Base-by-base conservation (phyloP, 75 land plant genomes). In the Sequoiadendron giganteum region DNA sequence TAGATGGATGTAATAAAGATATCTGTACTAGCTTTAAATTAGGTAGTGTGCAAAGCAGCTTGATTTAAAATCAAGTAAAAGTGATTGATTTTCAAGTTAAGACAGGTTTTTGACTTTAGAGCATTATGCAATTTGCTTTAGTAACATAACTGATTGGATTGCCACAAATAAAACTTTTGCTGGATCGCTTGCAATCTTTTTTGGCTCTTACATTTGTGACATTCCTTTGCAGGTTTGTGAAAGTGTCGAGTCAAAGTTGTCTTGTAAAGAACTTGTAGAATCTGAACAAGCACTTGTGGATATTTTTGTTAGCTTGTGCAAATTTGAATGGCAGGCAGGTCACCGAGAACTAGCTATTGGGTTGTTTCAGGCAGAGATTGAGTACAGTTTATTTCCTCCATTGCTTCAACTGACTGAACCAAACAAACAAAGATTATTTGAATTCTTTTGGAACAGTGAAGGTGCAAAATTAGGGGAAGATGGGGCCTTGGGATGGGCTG, bases 291-390 rank as follows among this genome's bases (percentile, higher is more conserved):
- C 95, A 87, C 86, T 98, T 83, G 93, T 98, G 79, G 93, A 97
- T 87, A 90, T 97, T 82, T 96, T 98, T 90, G 85, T 95, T 61
- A 94, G 94, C 85, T 90, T 96, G 61, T 98, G 99, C 90, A 89
- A 94, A n/a, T 97, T 98, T 88, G 99, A 98, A 92, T 95, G 97
- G 96, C 99, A 98, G 86, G 90, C 97, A 86, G 99, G 99, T 42
- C 93, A 97, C 78, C 94, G 91, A 79, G 99, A 98, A 89, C 89
- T 98, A 88, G 95, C 97, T 76, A 92, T 97, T 84, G 99, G 97
- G 48, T 90, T 97, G 70, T 94, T 96, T 85, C 99, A 98, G 84
- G 97, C 97, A 79, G 93, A 93, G 79, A 90, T 98, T 72, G 99
- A 98, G 92, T 98, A 93, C 86, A 92, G 93, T 91, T 86, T 97